phyloP scores from a whole-genome alignment of 2,329 filamentous ascomycete genomes.

The Cytospora piceicola region DNA sequence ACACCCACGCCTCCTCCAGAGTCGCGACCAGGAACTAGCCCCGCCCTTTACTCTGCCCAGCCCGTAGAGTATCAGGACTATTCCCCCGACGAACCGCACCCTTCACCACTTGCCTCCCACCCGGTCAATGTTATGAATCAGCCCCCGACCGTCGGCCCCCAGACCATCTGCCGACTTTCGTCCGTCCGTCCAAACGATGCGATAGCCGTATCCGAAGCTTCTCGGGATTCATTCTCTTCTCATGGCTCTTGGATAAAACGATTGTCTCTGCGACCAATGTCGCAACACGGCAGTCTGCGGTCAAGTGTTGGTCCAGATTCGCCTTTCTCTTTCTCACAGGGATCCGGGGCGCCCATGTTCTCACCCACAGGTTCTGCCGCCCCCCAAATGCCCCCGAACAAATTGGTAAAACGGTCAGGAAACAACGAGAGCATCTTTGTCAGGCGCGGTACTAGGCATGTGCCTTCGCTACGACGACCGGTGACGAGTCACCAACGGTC shows the following conservation, averaged over 20 bases:
- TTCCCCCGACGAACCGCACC: constrained; percentile 32
- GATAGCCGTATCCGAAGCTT: constrained; percentile 47
- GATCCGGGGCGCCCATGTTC: constrained; percentile 68
- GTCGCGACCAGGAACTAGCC: constrained; percentile 51
- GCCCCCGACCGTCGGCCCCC: constrained; percentile 43
- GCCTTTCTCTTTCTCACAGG: constrained; percentile 67
- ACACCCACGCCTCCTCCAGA: constrained; percentile 36
- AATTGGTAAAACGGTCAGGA: constrained; percentile 73
- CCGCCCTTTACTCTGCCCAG: constrained; percentile 43
- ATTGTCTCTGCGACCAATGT: constrained; percentile 67
- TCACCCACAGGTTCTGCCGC: constrained; percentile 44
- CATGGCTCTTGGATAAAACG: constrained; percentile 74
- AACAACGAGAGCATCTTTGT: constrained; percentile 35
- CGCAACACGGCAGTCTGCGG: constrained; percentile 65
- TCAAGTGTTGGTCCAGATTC: constrained; percentile 67
- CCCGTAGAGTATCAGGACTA: constrained; percentile 35
- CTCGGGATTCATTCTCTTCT: constrained; percentile 63
- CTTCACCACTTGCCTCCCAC: constrained; percentile 35
- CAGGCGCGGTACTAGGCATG: constrained; percentile 59
- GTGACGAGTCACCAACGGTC: constrained; percentile 81
- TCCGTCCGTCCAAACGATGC: constrained; percentile 46
- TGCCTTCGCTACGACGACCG: constrained; percentile 70
- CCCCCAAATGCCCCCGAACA: constrained; percentile 66
- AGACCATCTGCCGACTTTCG: constrained; percentile 50
- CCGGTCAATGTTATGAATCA: constrained; percentile 37